Conservation (phyloP, 129 eudicot genomes). For the Gnaphalium uliginosum region DNA sequence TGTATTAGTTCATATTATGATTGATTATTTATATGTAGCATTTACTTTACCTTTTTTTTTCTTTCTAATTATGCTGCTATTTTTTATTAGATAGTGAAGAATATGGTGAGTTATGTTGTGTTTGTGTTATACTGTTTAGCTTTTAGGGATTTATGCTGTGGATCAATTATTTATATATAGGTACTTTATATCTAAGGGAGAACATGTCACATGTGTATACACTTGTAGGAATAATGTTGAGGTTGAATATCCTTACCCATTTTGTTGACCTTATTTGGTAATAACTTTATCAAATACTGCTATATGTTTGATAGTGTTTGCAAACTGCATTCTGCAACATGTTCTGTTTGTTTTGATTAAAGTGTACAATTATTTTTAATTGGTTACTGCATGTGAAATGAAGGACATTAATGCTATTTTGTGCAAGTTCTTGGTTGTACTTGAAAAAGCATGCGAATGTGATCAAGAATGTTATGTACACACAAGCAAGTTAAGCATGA, state of each 20-base stretch:
- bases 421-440: not conserved
- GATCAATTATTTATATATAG: not conserved
- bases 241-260: too few species aligned
- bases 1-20: not conserved
- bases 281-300: not conserved
- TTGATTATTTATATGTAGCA: constrained; percentile 13
- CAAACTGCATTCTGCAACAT: constrained; percentile 2
- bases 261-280: not conserved
- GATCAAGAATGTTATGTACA: too few species aligned
- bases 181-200: too few species aligned
- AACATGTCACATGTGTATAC: too few species aligned
- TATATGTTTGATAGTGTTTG: constrained; percentile 7
- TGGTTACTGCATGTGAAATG: too few species aligned
- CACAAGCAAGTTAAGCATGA: too few species aligned
- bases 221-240: too few species aligned
- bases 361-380: not conserved
- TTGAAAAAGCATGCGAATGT: not conserved
- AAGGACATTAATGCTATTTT: not conserved
- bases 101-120: constrained; percentile 7
- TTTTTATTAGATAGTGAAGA: constrained; percentile 17
- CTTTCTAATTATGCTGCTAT: not conserved
- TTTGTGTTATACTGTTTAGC: not conserved
- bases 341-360: not conserved
- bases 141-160: not conserved
- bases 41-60: constrained; percentile 11